Base-by-base conservation (phyloP, 768 basidiomycete genomes). In the Lanmaoa pseudosensibilis region DNA sequence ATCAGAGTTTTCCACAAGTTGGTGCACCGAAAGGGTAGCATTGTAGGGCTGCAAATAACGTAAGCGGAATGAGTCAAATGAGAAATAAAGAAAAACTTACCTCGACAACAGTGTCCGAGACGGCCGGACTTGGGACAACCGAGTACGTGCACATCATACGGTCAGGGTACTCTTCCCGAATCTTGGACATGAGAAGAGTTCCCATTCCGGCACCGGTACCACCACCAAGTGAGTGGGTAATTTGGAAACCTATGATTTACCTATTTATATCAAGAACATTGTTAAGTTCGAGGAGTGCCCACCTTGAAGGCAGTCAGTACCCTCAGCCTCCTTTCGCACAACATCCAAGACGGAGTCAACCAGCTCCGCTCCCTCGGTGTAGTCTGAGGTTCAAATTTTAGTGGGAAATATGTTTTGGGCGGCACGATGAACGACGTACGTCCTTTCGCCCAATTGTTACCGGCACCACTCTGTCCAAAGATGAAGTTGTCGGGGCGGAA, bases 401-500 rank as follows among this genome's bases (percentile, higher is more conserved):
- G 39, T 11, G 19, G 15, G 3, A 13, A 38, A n/a, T 0, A n/a
- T 16, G 15, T 1, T 5, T 11, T 9, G 5, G 5, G 2, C 5
- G 5, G 33, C 8, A 15, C 16, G 1, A 16, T 33, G 21, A 52
- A 43, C 5, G 38, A 90, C 92, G 84, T 70, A 94, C 90, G 90
- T 82, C 96, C 96, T 88, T 98, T 99, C 23, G 97, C 96, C 97
- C 97, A 98, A 80, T 98, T 98, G 86, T 99, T 98, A 71, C 96
- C 95, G 65, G 94, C 96, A 77, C 94, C 94, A 74, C 87, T 94
- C 77, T 98, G 96, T 54, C 94, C 96, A 63, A 95, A 97, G 68
- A 98, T 94, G 70, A 96, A 96, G 83, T 97, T 98, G 78, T 97
- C 95, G 37, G 95, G 95, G 67, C 93, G 88, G 91, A 97, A 98